Conservation (phyloP, 345 rosid genomes). For the Lumnitzera littorea region DNA sequence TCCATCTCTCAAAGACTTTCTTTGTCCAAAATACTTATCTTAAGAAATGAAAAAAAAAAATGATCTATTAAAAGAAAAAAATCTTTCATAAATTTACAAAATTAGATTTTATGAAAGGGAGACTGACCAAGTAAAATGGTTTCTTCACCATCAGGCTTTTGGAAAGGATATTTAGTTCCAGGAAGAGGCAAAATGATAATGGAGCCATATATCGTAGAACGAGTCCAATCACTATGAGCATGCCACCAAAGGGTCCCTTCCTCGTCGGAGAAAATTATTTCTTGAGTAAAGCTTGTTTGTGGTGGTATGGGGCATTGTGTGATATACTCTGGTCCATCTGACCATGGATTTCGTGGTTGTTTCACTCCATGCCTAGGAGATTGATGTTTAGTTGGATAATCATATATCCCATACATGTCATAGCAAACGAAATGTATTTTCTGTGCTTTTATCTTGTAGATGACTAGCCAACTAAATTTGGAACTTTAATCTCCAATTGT, state of each 20-base stretch:
- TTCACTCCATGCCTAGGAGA: constrained; percentile 26
- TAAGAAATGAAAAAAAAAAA: too few relatives aligned
- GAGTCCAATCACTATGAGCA: constrained; percentile 41
- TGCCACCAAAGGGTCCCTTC: constrained; percentile 49
- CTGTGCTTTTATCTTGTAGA: too few relatives aligned
- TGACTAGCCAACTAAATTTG: too few relatives aligned
- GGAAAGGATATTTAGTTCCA: constrained; percentile 3
- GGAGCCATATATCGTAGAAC: constrained; percentile 37
- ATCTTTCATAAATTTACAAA: not conserved
- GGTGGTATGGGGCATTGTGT: constrained; percentile 25
- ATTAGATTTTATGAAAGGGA: not conserved
- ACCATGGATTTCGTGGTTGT: constrained; percentile 29
- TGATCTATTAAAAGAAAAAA: not conserved
- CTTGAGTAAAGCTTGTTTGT: constrained; percentile 15
- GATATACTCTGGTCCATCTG: constrained; percentile 26
- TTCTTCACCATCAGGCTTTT: constrained; percentile 9
- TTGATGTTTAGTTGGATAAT: too few relatives aligned
- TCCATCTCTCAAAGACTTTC: too few relatives aligned
- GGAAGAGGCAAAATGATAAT: constrained; percentile 8
- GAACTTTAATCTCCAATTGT: too few relatives aligned
- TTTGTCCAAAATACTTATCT: too few relatives aligned
- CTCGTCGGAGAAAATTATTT: constrained; percentile 15
- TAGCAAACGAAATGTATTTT: too few relatives aligned
- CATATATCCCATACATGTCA: too few relatives aligned
- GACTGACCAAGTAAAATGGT: constrained; percentile 15